Evolutionary conservation across 441 rosid species (phyloP), one percentile per base, ranked within the genome.

Genomic region (Dalechampia spathulata): DNA sequence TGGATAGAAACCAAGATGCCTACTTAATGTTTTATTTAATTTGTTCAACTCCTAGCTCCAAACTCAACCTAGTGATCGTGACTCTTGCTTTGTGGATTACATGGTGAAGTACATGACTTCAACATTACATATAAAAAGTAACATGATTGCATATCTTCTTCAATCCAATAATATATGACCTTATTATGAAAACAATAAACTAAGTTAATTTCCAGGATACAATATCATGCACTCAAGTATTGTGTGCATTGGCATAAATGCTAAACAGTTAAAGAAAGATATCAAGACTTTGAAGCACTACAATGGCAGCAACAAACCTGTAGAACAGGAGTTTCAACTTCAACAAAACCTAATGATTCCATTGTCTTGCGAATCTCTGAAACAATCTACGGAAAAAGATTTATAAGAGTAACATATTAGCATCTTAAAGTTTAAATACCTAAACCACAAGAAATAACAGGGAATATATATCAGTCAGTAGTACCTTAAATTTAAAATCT

Each of bases 311-410:
- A 39, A 75, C 74, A 61, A 74, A 92, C 99, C 97, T 89, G 99
- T 56, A 92, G 81, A 72, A 92, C 87, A 60, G 99, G 99, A 56
- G 97, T 92, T 69, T 92, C 99, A 61, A 89, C 97, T 81, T 89
- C 99, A 72, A 89, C 49, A 65, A 85, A 92, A 62, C 87, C 96
- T 38, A 54, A 62, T 61, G 87, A 78, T 65, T 92, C 99, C 65
- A 92, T 87, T 25, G 90, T 70, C 75, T 68, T 86, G 68, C 92
- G 94, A 66, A 89, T 80, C 76, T 86, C 96, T 5, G 84, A 85
- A 40, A 89, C 78, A 37, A 92, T 85, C 97, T 89, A 77, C 75
- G 40, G 69, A 40, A 42, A 54, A 64, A 57, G 78, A 67, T 47
- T 43, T 3, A 62, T 48, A 53, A 21, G 49, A 53, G 48, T 26